Evolutionary conservation across 805 yeast genomes (phyloP).

Genomic region (Wickerhamiella galacta): DNA sequence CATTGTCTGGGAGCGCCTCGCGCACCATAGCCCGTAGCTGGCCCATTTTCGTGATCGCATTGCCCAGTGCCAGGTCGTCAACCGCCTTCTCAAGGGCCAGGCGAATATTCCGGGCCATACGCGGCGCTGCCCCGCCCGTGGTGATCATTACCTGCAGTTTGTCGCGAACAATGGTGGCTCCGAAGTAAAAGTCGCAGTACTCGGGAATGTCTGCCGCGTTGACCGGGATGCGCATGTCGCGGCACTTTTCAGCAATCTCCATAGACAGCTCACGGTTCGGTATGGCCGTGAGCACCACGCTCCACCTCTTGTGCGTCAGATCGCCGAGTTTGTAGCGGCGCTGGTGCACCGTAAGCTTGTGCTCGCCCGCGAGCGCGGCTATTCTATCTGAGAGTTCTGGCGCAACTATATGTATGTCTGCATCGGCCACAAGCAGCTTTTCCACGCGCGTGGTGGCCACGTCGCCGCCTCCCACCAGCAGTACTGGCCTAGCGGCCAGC

Average conservation of each 20-base stretch:
- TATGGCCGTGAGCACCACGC: conserved; percentile 55
- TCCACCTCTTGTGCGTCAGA: conserved; percentile 28
- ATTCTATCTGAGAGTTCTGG: conserved; percentile 31
- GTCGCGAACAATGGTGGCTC: conserved; percentile 58
- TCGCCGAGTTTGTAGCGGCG: conserved; percentile 10
- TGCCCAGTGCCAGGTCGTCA: conserved; percentile 28
- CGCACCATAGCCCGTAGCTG: conserved; percentile 36
- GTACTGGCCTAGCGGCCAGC: conserved; percentile 34
- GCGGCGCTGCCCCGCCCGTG: conserved; percentile 69
- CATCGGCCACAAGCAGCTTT: conserved; percentile 53
- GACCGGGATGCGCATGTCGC: conserved; percentile 35
- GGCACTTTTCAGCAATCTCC: conserved; percentile 36
- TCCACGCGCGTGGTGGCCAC: conserved; percentile 58
- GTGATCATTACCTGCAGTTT: conserved; percentile 65
- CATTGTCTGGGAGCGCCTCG: conserved; percentile 16
- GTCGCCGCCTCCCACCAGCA: conserved; percentile 52
- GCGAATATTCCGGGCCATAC: conserved; percentile 49
- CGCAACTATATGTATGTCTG: conserved; percentile 46
- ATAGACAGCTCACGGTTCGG: conserved; percentile 49
- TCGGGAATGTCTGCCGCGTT: conserved; percentile 75
- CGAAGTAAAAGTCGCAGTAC: conserved; percentile 76
- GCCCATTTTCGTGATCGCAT: conserved; percentile 43
- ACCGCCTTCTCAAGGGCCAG: conserved; percentile 32
- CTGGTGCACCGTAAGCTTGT: conserved; percentile 7
- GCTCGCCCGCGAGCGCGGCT: conserved; percentile 25